Percentiles rank a stretch among this genome's conserved stretches.
Evolutionary conservation across 768 basidiomycete species (phyloP).

Genomic region (Fomitopsis serialis): DNA sequence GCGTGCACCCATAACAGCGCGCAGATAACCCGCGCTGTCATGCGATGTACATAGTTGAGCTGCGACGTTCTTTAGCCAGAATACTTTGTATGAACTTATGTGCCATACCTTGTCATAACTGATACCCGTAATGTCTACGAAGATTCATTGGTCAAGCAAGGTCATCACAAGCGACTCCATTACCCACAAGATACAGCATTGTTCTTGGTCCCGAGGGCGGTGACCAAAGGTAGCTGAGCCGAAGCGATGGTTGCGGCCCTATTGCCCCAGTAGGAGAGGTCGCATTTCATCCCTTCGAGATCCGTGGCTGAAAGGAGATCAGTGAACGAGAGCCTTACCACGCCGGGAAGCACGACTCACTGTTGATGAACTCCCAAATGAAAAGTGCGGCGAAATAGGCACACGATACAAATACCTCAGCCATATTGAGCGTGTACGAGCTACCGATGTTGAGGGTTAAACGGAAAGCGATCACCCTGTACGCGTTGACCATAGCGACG

Average conservation of each 20-base stretch:
- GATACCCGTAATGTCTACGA: constrained; percentile 45
- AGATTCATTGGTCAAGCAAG: background rate
- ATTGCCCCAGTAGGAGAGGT: constrained; percentile 24
- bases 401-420: constrained; percentile 30
- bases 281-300: constrained; percentile 15
- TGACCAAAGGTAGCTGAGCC: constrained; percentile 49
- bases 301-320: constrained; percentile 17
- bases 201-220: constrained; percentile 57
- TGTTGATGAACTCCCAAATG: constrained; percentile 22
- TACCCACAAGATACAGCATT: constrained; percentile 41
- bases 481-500: constrained; percentile 21
- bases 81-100: background rate
- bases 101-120: constrained; percentile 40
- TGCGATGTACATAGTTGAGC: constrained; percentile 43
- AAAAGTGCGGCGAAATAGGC: constrained; percentile 29
- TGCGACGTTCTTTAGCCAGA: constrained; percentile 5
- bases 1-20: constrained; percentile 46
- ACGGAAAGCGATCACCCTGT: constrained; percentile 28
- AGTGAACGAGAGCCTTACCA: background rate
- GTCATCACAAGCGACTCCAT: background rate
- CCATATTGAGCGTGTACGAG: constrained; percentile 29
- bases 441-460: constrained; percentile 25
- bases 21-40: constrained; percentile 41
- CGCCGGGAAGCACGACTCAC: constrained; percentile 7
- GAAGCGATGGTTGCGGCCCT: constrained; percentile 38